Percentiles rank a stretch among this genome's conserved stretches.
Conservation (phyloP, 164 flowering plant genomes). For the Houttuynia cordata region DNA sequence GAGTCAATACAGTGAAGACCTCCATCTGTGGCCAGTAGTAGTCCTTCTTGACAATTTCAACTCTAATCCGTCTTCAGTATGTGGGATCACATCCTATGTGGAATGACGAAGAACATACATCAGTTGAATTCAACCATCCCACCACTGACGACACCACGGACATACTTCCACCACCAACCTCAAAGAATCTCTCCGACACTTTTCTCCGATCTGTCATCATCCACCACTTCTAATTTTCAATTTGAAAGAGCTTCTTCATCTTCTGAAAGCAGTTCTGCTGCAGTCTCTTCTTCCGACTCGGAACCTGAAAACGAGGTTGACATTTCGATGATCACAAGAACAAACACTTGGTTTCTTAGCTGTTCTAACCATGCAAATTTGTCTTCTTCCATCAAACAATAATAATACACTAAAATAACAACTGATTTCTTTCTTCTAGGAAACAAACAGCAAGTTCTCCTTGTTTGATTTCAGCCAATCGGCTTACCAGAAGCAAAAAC, state of each 20-base stretch:
- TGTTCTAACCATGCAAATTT: constrained; percentile 29
- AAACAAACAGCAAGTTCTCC: constrained; percentile 27
- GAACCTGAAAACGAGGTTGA: constrained; percentile 33
- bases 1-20: too few relatives aligned
- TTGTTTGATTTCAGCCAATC: constrained; percentile 20
- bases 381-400: too few relatives aligned
- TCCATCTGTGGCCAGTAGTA: too few relatives aligned
- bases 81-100: constrained; percentile 86
- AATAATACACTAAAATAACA: too few relatives aligned
- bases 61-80: too few relatives aligned
- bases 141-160: constrained; percentile 8
- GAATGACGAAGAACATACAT: constrained; percentile 33
- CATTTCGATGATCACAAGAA: constrained; percentile 21
- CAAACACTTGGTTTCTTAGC: constrained; percentile 6
- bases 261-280: constrained; percentile 14
- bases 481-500: constrained; percentile 19
- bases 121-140: constrained; percentile 25
- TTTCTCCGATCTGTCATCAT: constrained; percentile 15
- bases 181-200: constrained; percentile 35
- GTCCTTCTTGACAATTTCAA: too few relatives aligned
- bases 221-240: constrained; percentile 12
- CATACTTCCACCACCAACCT: constrained; percentile 31
- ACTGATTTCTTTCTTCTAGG: constrained; percentile 47
- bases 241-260: constrained; percentile 15
- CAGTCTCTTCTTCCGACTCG: constrained; percentile 19